phyloP scores from a whole-genome alignment of 2,329 filamentous ascomycete genomes.

The Exophiala alcalophila region DNA sequence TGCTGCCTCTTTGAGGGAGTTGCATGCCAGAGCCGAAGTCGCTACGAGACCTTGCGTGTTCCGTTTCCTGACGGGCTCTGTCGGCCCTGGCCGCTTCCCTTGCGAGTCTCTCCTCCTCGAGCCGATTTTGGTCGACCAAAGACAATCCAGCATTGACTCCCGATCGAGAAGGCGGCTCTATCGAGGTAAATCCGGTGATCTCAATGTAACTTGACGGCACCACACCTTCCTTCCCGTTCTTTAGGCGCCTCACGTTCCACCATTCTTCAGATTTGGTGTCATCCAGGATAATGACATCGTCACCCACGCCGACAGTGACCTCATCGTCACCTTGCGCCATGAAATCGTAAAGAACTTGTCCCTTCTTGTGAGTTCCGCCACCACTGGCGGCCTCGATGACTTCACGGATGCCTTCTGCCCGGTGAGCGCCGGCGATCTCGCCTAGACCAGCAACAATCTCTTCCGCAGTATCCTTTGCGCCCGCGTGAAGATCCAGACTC shows the following conservation, averaged over 20 bases:
- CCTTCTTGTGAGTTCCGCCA: slow-evolving; percentile 67
- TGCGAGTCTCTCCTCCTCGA: slow-evolving; percentile 79
- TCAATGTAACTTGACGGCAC: slow-evolving; percentile 97
- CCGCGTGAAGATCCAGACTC: slow-evolving; percentile 94
- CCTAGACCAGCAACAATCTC: slow-evolving; percentile 87
- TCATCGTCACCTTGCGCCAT: slow-evolving; percentile 95
- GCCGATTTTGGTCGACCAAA: slow-evolving; percentile 69
- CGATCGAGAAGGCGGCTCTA: slow-evolving; percentile 49
- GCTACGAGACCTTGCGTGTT: slow-evolving; percentile 34
- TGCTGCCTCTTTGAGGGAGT: slow-evolving; percentile 76
- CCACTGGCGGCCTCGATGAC: slow-evolving; percentile 77
- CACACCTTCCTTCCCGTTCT: slow-evolving; percentile 91
- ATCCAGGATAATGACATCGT: slow-evolving; percentile 88
- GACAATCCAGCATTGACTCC: slow-evolving; percentile 62
- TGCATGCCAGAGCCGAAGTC: slow-evolving; percentile 75
- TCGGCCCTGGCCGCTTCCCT: slow-evolving; percentile 71
- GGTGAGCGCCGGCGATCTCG: slow-evolving; percentile 80
- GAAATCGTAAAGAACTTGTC: slow-evolving; percentile 88
- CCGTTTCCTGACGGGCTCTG: slow-evolving; percentile 54
- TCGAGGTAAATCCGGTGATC: slow-evolving; percentile 65
- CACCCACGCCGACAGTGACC: slow-evolving; percentile 82
- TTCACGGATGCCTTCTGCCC: slow-evolving; percentile 76
- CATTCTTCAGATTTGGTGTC: slow-evolving; percentile 93
- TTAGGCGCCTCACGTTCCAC: slow-evolving; percentile 91
- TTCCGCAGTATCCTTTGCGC: slow-evolving; percentile 91